Evolutionary conservation across 768 basidiomycete genomes (phyloP).

Genomic region (Kwoniella sp.): DNA sequence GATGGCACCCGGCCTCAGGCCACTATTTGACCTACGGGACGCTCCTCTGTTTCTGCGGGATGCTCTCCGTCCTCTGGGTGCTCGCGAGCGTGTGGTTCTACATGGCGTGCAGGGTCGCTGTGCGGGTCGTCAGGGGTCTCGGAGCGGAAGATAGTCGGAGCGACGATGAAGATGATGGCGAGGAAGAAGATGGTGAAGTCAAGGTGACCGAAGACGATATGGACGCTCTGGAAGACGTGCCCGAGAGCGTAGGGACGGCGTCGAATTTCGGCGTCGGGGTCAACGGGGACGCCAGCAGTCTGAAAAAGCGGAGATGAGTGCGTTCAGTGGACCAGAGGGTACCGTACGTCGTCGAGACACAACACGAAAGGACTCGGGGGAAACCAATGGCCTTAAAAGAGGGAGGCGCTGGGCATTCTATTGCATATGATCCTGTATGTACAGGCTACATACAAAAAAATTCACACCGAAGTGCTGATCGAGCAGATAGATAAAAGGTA

Average conservation of each 20-base stretch:
- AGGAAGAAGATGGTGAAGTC: slow-evolving; percentile 6
- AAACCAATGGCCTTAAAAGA: too few species aligned
- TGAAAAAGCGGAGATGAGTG: slow-evolving; percentile 9
- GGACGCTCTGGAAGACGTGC: slow-evolving; percentile 12
- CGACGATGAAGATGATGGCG: slow-evolving; percentile 59
- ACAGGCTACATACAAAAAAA: too few species aligned
- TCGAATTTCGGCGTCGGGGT: neutral
- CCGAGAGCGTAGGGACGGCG: slow-evolving; percentile 13
- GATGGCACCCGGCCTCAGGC: slow-evolving; percentile 67
- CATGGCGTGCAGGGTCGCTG: slow-evolving; percentile 83
- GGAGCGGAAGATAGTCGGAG: slow-evolving; percentile 83
- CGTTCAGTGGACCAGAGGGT: too few species aligned
- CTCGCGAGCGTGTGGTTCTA: slow-evolving; percentile 77
- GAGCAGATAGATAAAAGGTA: too few species aligned
- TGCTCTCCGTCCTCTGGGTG: slow-evolving; percentile 54
- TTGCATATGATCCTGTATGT: too few species aligned
- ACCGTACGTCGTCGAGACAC: too few species aligned
- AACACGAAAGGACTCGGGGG: too few species aligned
- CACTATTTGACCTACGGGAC: slow-evolving; percentile 62
- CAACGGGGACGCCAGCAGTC: neutral
- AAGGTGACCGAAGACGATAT: neutral
- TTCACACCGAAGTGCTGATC: too few species aligned
- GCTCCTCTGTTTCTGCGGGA: slow-evolving; percentile 61
- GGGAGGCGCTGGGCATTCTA: too few species aligned
- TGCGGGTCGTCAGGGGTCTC: slow-evolving; percentile 70